Percentiles rank a stretch among this genome's conserved stretches.
Conservation (phyloP, 148 eudicot genomes). For the Mesembryanthemum crystallinum region DNA sequence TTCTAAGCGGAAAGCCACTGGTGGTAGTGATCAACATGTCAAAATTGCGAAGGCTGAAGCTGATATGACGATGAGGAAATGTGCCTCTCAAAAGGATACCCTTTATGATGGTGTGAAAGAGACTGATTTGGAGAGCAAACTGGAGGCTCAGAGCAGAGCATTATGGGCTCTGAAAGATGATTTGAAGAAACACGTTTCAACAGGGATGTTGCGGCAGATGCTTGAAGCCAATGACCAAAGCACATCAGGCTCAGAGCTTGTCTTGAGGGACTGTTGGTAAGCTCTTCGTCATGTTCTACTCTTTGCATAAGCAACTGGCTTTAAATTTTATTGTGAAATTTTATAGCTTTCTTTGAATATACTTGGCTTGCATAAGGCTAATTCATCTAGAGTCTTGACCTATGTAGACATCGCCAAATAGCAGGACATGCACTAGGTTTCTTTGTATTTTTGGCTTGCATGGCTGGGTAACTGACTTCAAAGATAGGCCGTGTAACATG, state of each 20-base stretch:
- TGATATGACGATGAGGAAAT: slow-evolving; percentile 33
- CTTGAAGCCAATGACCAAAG: slow-evolving; percentile 79
- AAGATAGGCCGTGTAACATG: background rate
- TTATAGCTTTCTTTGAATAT: background rate
- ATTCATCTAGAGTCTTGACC: no score
- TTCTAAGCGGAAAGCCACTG: slow-evolving; percentile 59
- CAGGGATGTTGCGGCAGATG: slow-evolving; percentile 75
- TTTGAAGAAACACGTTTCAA: slow-evolving; percentile 70
- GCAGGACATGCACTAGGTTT: background rate
- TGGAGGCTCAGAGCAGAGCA: slow-evolving; percentile 78
- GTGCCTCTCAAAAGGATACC: slow-evolving; percentile 28
- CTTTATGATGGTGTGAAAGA: slow-evolving; percentile 25
- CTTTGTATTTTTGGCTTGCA: background rate
- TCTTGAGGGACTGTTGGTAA: slow-evolving; percentile 87
- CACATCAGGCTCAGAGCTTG: slow-evolving; percentile 80
- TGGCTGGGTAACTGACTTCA: background rate
- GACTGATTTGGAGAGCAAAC: slow-evolving; percentile 46
- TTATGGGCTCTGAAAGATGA: slow-evolving; percentile 88
- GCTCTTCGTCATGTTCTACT: slow-evolving; percentile 11
- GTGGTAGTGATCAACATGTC: slow-evolving; percentile 39
- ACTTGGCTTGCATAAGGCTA: background rate
- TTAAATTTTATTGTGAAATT: background rate
- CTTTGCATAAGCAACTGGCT: background rate
- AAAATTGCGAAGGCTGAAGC: slow-evolving; percentile 55
- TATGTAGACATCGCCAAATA: background rate